Base-by-base conservation (phyloP, 108 stramenopile species). In the Pseudonitzschia pungens region DNA sequence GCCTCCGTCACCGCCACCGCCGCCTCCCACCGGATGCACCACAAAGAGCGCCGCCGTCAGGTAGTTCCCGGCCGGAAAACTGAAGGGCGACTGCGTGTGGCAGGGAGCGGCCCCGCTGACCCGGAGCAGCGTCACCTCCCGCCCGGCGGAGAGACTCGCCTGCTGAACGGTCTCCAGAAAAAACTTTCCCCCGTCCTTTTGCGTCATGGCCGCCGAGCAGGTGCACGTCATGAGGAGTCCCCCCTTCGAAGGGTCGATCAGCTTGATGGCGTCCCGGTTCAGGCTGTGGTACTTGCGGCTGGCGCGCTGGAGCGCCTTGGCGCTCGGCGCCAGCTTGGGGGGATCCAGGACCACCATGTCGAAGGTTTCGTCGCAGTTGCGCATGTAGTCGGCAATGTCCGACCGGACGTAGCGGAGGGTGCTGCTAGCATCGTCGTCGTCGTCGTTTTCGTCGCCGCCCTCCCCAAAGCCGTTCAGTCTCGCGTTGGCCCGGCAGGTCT, bases 131-230 rank as follows among this genome's bases (percentile, higher is more conserved):
- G 89, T 89, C 4, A 89, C 76, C 77, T 84, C 74, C 42, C 93
- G 78, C 36, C 77, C 73, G 14, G 93, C 93, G 3, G 89, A 68
- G 12, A 86, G 53, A 44, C 88, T 89, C 0, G 91, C 93, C 55
- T 84, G 75, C 51, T 92, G 89, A 0, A 94, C 88, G 74, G 79
- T 83, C 21, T 88, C 77, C 22, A 92, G 71, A 69, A 94, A 94
- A 75, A 75, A 90, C 42, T 89, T 86, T 24, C 94, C 96, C 2
- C 92, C 95, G 60, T 93, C 91, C 28, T 90, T 84, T 72, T 96
- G 96, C 11, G 96, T 94, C 97, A 98, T 97, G 26, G 96, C 96
- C 15, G 93, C 89, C 45, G 88, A 90, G 68, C 97, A 98, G 29
- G 96, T 93, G 74, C 96, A 98, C 1, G 96, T 96, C 79, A 98